These are phyloP conservation scores for Melampsora americana DNA, from an alignment of 1,284 basidiomycete genomes.

Conservation along the genomic window DNA sequence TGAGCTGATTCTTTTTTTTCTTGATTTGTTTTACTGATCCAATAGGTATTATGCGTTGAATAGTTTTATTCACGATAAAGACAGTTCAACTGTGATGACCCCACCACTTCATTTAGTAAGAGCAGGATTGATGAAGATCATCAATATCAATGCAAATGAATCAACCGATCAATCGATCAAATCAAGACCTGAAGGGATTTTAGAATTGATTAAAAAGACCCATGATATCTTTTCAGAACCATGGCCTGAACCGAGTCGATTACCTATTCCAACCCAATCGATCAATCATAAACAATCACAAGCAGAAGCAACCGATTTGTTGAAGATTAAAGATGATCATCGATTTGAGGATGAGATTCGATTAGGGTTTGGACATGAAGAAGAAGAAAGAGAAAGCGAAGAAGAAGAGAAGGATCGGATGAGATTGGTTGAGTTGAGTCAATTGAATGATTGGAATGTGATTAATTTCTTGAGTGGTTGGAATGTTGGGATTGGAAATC, in stretches of 20 bases:
- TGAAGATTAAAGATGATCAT: background rate
- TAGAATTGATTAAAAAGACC: background rate
- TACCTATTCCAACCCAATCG: background rate
- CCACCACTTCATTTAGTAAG: background rate
- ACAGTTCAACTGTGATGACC: background rate
- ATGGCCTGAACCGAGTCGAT: background rate
- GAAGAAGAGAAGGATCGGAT: no score
- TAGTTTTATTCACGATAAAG: conserved; percentile 10
- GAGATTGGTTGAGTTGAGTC: background rate
- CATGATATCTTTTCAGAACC: conserved; percentile 5
- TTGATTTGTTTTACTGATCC: no score
- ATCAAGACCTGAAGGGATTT: background rate
- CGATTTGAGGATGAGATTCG: background rate
- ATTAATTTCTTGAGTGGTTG: conserved; percentile 6
- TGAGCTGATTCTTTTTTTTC: no score
- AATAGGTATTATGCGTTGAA: background rate
- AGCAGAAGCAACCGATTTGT: background rate
- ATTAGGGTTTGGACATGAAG: background rate
- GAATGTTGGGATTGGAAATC: no score
- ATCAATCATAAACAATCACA: background rate
- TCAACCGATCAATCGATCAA: background rate
- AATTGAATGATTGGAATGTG: conserved; percentile 8
- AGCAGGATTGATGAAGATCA: conserved; percentile 16
- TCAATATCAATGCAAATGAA: background rate
- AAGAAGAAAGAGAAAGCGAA: background rate